phyloP scores from a whole-genome alignment of 2,329 filamentous ascomycete species.

The Cercospora brassicicola region DNA sequence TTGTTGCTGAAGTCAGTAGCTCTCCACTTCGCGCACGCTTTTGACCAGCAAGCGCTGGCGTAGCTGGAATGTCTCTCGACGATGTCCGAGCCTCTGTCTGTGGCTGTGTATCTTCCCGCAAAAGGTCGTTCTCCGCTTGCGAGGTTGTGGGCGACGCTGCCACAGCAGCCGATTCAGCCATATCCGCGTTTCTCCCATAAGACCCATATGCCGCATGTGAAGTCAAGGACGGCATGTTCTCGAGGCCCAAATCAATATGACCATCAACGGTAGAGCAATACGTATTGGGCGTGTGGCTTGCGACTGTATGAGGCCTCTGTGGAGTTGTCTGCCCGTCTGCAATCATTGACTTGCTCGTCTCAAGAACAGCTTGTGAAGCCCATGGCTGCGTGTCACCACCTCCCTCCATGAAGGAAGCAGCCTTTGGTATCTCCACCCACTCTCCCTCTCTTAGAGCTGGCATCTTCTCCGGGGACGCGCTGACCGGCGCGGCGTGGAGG shows the following conservation, averaged over 20 bases:
- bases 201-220: constrained; percentile 1
- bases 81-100: constrained; percentile 30
- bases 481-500: constrained; percentile 26
- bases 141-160: constrained; percentile 24
- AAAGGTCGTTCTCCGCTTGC: constrained; percentile 28
- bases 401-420: constrained; percentile 40
- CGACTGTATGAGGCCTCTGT: constrained; percentile 6
- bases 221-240: constrained; percentile 18
- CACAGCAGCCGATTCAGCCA: not conserved
- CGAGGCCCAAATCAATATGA: constrained; percentile 15
- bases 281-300: constrained; percentile 25
- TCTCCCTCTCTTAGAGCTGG: constrained; percentile 24
- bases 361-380: constrained; percentile 43
- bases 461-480: constrained; percentile 27
- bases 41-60: constrained; percentile 44
- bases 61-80: constrained; percentile 41
- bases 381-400: constrained; percentile 50
- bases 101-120: constrained; percentile 23
- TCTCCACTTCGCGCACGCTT: constrained; percentile 45
- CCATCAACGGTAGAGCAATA: constrained; percentile 20
- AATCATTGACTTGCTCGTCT: constrained; percentile 43
- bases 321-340: constrained; percentile 9
- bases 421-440: constrained; percentile 4
- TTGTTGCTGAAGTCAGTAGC: constrained; percentile 45
- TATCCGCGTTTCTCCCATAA: not conserved